These are phyloP conservation scores for Trifolium dubium DNA, from an alignment of 306 rosid genomes.

Conservation along the genomic window DNA sequence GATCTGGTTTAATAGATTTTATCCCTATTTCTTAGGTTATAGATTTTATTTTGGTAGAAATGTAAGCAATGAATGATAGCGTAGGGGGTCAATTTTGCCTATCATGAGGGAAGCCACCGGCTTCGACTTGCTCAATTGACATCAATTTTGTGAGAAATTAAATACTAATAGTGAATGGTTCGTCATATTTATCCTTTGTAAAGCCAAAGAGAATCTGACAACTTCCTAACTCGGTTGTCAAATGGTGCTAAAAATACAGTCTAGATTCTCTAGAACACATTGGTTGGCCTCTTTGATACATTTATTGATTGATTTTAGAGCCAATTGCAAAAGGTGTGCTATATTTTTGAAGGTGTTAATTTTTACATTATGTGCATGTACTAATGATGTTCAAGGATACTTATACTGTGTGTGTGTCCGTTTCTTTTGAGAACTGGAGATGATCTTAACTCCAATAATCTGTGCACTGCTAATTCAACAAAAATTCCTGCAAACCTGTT, in stretches of 20 bases:
- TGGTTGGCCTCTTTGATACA: not conserved
- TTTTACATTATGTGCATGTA: too few relatives aligned
- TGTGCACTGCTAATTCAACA: not conserved
- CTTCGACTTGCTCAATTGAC: constrained; percentile 2
- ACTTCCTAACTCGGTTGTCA: not conserved
- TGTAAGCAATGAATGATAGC: not conserved
- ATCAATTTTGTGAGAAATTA: not conserved
- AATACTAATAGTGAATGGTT: not conserved
- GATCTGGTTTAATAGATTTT: constrained; percentile 1
- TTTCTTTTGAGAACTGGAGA: not conserved
- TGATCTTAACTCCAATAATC: not conserved
- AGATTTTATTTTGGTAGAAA: constrained; percentile 23
- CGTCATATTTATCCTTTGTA: not conserved
- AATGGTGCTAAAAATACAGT: not conserved
- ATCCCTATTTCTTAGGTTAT: not conserved
- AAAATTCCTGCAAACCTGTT: not conserved
- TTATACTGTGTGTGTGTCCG: not conserved
- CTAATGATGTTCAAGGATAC: not conserved
- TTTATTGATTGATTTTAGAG: not conserved
- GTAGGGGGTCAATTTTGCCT: constrained; percentile 5
- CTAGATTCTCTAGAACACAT: not conserved
- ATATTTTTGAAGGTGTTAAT: not conserved
- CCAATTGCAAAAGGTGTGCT: not conserved
- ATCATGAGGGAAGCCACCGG: not conserved
- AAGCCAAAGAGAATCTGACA: not conserved